Evolutionary conservation across 306 rosid genomes (phyloP).

Genomic region (Vicia faba): DNA sequence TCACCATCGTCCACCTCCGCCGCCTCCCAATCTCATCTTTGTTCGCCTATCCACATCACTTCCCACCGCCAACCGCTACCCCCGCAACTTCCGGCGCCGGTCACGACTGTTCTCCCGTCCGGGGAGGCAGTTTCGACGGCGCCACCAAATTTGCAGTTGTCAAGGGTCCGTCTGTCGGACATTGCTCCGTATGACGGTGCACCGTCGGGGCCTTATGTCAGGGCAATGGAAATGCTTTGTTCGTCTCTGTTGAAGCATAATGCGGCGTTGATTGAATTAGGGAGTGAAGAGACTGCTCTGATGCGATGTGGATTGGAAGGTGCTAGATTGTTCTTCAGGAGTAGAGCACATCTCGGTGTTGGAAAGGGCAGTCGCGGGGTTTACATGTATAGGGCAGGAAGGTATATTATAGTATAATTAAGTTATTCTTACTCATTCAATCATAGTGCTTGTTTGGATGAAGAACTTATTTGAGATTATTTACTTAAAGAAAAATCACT

Average conservation of each 20-base stretch:
- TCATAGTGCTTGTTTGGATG: not conserved
- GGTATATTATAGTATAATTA: conserved; percentile 47
- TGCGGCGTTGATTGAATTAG: conserved; percentile 82
- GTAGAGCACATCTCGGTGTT: conserved; percentile 59
- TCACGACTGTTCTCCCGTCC: conserved; percentile 50
- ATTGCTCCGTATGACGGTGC: conserved; percentile 80
- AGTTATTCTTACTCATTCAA: not conserved
- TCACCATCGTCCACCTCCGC: conserved; percentile 42
- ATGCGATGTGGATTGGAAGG: conserved; percentile 91
- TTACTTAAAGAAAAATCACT: too few relatives aligned
- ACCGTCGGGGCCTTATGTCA: conserved; percentile 56
- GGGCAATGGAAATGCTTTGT: conserved; percentile 72
- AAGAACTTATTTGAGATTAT: too few relatives aligned
- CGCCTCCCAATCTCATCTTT: conserved; percentile 39
- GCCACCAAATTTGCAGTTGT: conserved; percentile 44
- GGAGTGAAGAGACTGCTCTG: conserved; percentile 65
- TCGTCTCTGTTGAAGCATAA: conserved; percentile 81
- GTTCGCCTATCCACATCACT: conserved; percentile 39
- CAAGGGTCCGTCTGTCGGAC: conserved; percentile 79
- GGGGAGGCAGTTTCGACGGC: conserved; percentile 48
- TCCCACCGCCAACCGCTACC: conserved; percentile 53
- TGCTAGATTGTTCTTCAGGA: conserved; percentile 73
- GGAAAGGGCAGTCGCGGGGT: conserved; percentile 81
- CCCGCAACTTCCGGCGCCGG: conserved; percentile 42
- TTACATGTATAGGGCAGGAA: conserved; percentile 90